A percentile compares a stretch with the other conserved stretches of the same genome.
These are phyloP conservation scores for Aureobasidium sp. DNA, from an alignment of 2,329 filamentous ascomycete genomes.

Conservation along the genomic window DNA sequence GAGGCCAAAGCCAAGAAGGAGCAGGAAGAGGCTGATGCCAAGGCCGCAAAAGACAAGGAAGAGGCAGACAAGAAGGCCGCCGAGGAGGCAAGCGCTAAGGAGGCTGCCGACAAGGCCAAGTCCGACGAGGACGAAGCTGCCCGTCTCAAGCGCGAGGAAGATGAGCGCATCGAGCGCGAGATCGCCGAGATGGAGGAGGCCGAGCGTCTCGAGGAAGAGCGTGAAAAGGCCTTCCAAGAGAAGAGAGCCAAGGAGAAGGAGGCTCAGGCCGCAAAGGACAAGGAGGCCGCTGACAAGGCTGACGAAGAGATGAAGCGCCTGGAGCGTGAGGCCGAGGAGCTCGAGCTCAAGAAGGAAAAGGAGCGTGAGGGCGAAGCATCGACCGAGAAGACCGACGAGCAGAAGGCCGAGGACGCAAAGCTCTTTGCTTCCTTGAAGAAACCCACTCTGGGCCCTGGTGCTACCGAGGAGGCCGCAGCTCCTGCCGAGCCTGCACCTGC, in stretches of 20 bases:
- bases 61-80: slow-evolving; percentile 24
- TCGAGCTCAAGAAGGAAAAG: slow-evolving; percentile 38
- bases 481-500: slow-evolving; percentile 40
- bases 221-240: slow-evolving; percentile 65
- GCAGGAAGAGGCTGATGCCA: slow-evolving; percentile 26
- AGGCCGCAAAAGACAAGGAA: slow-evolving; percentile 26
- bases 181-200: slow-evolving; percentile 55
- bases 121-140: slow-evolving; percentile 26
- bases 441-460: slow-evolving; percentile 42
- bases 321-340: slow-evolving; percentile 44
- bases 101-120: slow-evolving; percentile 23
- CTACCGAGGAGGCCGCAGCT: slow-evolving; percentile 24
- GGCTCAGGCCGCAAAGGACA: slow-evolving; percentile 44
- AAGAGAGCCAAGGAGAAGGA: slow-evolving; percentile 57
- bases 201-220: slow-evolving; percentile 50
- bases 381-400: slow-evolving; percentile 21
- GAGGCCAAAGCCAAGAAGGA: slow-evolving; percentile 31
- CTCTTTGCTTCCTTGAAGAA: slow-evolving; percentile 45
- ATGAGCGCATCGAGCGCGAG: slow-evolving; percentile 46
- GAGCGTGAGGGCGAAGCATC: slow-evolving; percentile 24
- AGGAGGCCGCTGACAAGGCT: slow-evolving; percentile 44
- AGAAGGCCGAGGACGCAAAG: slow-evolving; percentile 36
- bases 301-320: slow-evolving; percentile 47
- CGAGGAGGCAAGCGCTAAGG: slow-evolving; percentile 19
- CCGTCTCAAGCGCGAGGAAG: slow-evolving; percentile 33